Base-by-base conservation (phyloP, 768 basidiomycete species). In the Peribolospora kevripleyi region DNA sequence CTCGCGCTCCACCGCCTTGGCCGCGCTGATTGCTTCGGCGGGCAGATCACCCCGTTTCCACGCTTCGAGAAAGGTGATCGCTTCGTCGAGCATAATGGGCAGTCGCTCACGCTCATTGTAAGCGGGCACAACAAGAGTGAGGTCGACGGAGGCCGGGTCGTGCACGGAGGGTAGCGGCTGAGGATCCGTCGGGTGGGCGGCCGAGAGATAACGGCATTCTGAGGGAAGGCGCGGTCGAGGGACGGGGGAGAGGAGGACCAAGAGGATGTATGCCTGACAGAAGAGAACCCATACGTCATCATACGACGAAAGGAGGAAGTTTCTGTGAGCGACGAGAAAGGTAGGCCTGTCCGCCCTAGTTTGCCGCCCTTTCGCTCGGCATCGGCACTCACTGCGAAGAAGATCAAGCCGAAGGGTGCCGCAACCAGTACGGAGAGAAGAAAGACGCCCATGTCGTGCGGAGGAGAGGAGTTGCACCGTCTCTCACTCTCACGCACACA, bases 41-140 rank as follows among this genome's bases (percentile, higher is more conserved):
- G 11, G 42, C 1, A 13, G 3, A 1, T 25, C 39, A 36, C 51
- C 43, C 14, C 56, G 13, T 4, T 25, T 13, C 7, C 54, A 73
- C 61, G 84, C 79, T 13, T 72, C 70, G 54, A 93, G 70, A 55
- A 59, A 68, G n/a, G 57, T 53, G 53, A 70, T 55, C 7, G 86
- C 78, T 7, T 79, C 76, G 2, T 73, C 68, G 63, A 95, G 76
- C 90, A 95, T 95, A 48, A 70, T 65, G 0, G 79, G 81, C n/a
- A 95, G 71, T 13, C 90, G 77, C n/a, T 73, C 68, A 4, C 76
- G 75, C 67, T 93, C 90, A 63, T 93, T 93, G 73, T 79, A 95
- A 0, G 90, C 88, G 8, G 90, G 90, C 7, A 93, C 76, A 61
- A 93, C 74, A 61, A 95, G 73, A 39, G 78, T 79, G 46, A 95